Evolutionary conservation across 371 early-diverging fungal species (phyloP).

Genomic region (Sporodiniella umbellata): DNA sequence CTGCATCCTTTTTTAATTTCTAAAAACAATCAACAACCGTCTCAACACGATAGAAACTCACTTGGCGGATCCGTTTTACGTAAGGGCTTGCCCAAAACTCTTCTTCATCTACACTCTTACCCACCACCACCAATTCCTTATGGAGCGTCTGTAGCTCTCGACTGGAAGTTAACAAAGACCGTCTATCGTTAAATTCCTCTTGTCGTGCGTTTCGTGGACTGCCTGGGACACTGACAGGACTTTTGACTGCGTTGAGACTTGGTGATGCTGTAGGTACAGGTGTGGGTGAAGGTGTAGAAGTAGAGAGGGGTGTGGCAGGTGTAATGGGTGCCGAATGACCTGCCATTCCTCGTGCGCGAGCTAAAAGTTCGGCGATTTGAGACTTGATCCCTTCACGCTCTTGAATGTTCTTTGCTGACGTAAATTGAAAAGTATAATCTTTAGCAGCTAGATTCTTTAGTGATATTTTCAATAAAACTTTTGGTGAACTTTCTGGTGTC

Average conservation of each 20-base stretch:
- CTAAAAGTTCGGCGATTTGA: slow-evolving; percentile 45
- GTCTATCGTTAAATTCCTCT: slow-evolving; percentile 59
- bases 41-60: not conserved
- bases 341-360: slow-evolving; percentile 32
- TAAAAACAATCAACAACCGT: slow-evolving; percentile 5
- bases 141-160: slow-evolving; percentile 72
- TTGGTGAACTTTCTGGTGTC: slow-evolving; percentile 40
- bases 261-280: slow-evolving; percentile 7
- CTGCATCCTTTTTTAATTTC: slow-evolving; percentile 73
- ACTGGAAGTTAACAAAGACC: slow-evolving; percentile 62
- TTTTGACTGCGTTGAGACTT: slow-evolving; percentile 6
- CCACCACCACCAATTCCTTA: slow-evolving; percentile 74
- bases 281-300: slow-evolving; percentile 14
- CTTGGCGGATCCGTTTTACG: slow-evolving; percentile 47
- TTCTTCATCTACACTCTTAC: slow-evolving; percentile 74
- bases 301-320: slow-evolving; percentile 12
- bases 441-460: slow-evolving; percentile 30
- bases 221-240: slow-evolving; percentile 7
- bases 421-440: slow-evolving; percentile 52
- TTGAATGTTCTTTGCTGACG: slow-evolving; percentile 45
- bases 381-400: slow-evolving; percentile 60
- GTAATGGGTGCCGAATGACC: slow-evolving; percentile 8
- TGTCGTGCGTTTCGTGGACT: slow-evolving; percentile 32
- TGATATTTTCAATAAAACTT: slow-evolving; percentile 38
- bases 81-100: slow-evolving; percentile 90